Conservation (phyloP, 75 land plant species). For the Selaginella tamariscina region DNA sequence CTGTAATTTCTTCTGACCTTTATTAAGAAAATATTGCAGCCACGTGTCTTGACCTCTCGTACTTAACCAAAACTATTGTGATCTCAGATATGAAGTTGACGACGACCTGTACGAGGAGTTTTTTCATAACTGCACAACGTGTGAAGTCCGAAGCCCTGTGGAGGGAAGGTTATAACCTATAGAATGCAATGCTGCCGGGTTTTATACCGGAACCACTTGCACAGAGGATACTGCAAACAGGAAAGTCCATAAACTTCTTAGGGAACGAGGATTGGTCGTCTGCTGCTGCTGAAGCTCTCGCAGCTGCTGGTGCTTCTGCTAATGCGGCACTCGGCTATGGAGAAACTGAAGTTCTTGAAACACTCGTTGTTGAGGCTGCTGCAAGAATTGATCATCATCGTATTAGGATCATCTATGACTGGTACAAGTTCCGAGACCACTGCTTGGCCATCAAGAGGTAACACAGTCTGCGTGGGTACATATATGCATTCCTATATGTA, state of each 20-base stretch:
- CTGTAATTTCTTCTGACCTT: slow-evolving; percentile 70
- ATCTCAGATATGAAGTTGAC: slow-evolving; percentile 91
- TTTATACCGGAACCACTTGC: slow-evolving; percentile 89
- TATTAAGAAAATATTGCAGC: too few relatives aligned
- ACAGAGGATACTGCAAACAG: slow-evolving; percentile 86
- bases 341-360: slow-evolving; percentile 85
- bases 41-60: too few relatives aligned
- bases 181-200: slow-evolving; percentile 77
- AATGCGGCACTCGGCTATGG: slow-evolving; percentile 87
- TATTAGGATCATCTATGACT: slow-evolving; percentile 61
- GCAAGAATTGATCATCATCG: slow-evolving; percentile 78
- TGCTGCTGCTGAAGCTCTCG: slow-evolving; percentile 78
- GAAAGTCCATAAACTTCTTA: slow-evolving; percentile 93
- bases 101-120: slow-evolving; percentile 84
- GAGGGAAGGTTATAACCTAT: slow-evolving; percentile 85
- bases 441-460: slow-evolving; percentile 96
- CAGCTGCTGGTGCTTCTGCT: slow-evolving; percentile 75
- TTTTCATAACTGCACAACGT: slow-evolving; percentile 70
- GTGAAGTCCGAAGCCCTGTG: slow-evolving; percentile 88
- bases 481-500: slow-evolving; percentile 96
- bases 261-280: slow-evolving; percentile 91
- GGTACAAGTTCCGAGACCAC: slow-evolving; percentile 79
- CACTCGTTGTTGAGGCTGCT: slow-evolving; percentile 83
- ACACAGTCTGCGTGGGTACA: slow-evolving; percentile 85
- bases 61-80: too few relatives aligned